A percentile compares a stretch with the other conserved stretches of the same genome.
Evolutionary conservation across 2,329 filamentous ascomycete genomes (phyloP).

Genomic region (Beauveria brongniartii): DNA sequence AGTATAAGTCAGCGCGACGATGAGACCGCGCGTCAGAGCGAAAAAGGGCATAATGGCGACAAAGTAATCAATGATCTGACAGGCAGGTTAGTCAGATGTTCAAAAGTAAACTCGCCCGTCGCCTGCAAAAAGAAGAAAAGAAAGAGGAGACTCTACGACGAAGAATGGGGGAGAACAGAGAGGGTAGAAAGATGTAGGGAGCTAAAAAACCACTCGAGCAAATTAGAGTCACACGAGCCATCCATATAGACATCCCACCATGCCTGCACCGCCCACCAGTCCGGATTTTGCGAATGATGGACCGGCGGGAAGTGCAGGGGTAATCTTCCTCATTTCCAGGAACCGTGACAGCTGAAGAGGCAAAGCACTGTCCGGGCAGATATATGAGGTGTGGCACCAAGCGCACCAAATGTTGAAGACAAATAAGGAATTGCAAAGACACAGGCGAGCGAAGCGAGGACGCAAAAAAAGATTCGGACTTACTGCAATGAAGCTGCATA

Average conservation of each 20-base stretch:
- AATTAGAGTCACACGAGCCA: constrained; percentile 55
- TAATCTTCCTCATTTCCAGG: constrained; percentile 77
- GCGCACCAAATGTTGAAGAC: constrained; percentile 12
- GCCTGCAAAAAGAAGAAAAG: neutral
- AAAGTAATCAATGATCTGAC: constrained; percentile 22
- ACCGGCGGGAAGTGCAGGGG: constrained; percentile 54
- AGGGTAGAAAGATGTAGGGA: constrained; percentile 46
- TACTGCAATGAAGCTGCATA: constrained; percentile 68
- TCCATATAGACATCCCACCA: constrained; percentile 69
- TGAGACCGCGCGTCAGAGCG: constrained; percentile 56
- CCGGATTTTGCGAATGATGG: constrained; percentile 63
- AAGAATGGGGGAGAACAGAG: neutral
- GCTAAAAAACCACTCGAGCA: constrained; percentile 51
- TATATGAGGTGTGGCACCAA: constrained; percentile 44
- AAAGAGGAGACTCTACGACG: constrained; percentile 12
- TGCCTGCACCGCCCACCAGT: constrained; percentile 58
- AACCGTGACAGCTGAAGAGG: constrained; percentile 69
- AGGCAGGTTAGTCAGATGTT: constrained; percentile 11
- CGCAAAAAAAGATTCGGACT: constrained; percentile 33
- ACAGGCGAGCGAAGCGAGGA: constrained; percentile 15
- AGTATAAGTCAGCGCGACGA: constrained; percentile 75
- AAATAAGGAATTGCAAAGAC: neutral
- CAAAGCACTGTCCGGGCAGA: constrained; percentile 69
- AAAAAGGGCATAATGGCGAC: constrained; percentile 23
- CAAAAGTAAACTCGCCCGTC: neutral